Percentiles rank a stretch among this genome's conserved stretches.
phyloP scores from a whole-genome alignment of 768 basidiomycete genomes.

The Russula olivacea region DNA sequence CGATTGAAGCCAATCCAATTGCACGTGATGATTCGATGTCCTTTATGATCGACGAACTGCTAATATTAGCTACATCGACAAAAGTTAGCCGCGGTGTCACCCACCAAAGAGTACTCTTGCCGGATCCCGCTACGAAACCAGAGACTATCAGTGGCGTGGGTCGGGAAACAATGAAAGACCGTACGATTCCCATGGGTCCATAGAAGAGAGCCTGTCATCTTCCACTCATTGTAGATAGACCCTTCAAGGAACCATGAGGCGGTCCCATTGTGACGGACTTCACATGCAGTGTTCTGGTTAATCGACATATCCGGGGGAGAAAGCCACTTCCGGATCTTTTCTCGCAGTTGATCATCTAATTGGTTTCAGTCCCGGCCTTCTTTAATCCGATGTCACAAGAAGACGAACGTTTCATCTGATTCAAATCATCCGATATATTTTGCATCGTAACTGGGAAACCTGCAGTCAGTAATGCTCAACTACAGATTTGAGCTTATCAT shows the following conservation, averaged over 20 bases:
- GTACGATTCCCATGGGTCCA: constrained; percentile 11
- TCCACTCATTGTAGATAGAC: neutral
- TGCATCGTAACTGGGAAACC: neutral
- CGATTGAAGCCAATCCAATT: neutral
- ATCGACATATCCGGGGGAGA: neutral
- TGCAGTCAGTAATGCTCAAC: neutral
- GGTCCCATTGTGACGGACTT: neutral
- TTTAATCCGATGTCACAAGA: neutral
- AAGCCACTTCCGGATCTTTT: neutral
- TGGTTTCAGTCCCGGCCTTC: neutral
- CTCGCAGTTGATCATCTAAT: neutral
- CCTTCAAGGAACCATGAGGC: constrained; percentile 6
- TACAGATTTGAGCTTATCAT: neutral
- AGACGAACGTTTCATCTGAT: constrained; percentile 5
- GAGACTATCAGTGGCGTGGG: neutral
- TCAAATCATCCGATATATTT: neutral
- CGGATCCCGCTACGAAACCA: constrained; percentile 2
- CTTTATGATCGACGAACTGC: constrained; percentile 4
- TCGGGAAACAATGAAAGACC: no score
- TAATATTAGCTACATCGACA: neutral
- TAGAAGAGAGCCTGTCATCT: neutral
- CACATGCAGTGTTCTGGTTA: neutral
- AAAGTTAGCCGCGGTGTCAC: neutral
- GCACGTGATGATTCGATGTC: neutral
- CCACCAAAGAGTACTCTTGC: constrained; percentile 10